Evolutionary conservation across 2,329 filamentous ascomycete genomes (phyloP).

Genomic region (Stemphylium beticola): DNA sequence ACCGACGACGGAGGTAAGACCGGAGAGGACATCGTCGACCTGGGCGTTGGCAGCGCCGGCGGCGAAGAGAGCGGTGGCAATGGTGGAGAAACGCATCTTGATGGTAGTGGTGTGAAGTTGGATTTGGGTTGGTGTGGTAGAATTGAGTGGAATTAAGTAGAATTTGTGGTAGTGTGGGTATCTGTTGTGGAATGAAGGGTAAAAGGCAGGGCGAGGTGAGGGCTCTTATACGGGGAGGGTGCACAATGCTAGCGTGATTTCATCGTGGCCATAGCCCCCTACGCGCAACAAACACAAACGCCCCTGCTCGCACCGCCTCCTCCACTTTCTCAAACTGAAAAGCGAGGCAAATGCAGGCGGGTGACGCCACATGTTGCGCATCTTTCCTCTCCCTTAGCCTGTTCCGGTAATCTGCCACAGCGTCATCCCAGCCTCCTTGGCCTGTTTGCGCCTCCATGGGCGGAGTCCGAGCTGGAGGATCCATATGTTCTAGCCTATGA

Average conservation of each 20-base stretch:
- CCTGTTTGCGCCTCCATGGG: background rate
- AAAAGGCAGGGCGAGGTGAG: slow-evolving; percentile 18
- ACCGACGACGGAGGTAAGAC: slow-evolving; percentile 19
- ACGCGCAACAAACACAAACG: slow-evolving; percentile 31
- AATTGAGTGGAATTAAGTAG: slow-evolving; percentile 13
- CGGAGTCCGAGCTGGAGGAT: background rate
- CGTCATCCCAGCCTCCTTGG: background rate
- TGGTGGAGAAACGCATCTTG: slow-evolving; percentile 47
- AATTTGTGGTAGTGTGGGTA: slow-evolving; percentile 13
- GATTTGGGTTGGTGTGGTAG: background rate
- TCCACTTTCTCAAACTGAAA: slow-evolving; percentile 18
- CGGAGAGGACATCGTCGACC: slow-evolving; percentile 31
- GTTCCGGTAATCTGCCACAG: background rate
- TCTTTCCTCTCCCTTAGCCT: slow-evolving; percentile 1
- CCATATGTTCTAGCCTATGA: slow-evolving; percentile 1
- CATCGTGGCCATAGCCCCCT: slow-evolving; percentile 8
- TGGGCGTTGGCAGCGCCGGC: slow-evolving; percentile 40
- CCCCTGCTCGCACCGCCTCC: slow-evolving; percentile 29
- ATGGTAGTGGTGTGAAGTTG: slow-evolving; percentile 10
- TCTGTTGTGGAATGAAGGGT: slow-evolving; percentile 10
- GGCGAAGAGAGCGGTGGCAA: slow-evolving; percentile 37
- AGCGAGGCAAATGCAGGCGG: slow-evolving; percentile 21
- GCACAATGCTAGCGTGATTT: slow-evolving; percentile 16
- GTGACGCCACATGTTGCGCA: slow-evolving; percentile 29
- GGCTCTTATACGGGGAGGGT: slow-evolving; percentile 25